Base-by-base conservation (phyloP, 805 yeast species). In the Hanseniaspora singularis region DNA sequence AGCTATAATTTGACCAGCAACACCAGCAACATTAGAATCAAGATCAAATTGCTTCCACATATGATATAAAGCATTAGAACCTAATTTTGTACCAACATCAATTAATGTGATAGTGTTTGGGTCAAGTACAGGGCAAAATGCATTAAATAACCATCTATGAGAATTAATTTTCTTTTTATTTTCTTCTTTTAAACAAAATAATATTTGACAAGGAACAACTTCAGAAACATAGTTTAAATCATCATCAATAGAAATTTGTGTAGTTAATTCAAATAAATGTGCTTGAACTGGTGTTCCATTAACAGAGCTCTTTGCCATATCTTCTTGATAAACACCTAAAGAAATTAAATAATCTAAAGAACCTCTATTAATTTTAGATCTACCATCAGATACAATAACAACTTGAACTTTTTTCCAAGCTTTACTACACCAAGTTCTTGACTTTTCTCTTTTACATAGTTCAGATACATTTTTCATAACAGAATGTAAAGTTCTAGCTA, bases 61-160 rank as follows among this genome's bases (percentile, higher is more conserved):
- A 55, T 89, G 92, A 58, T 92, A 94, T 22, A 89, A 69, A 0
- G 97, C 89, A 45, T 81, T 78, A 39, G 75, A 73, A 53, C 86
- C 87, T n/a, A 97, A 94, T 56, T 81, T 77, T 0, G 99, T 92
- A 52, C 99, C 99, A n/a, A 92, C 98, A 69, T 92, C 99, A 41
- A 92, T 71, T 51, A 92, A 65, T 7, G 86, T 76, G 47, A 89
- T 79, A 14, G 89, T 94, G 55, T 86, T 88, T 12, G 99, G 98
- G 55, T 88, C 84, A 53, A 94, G 67, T 16, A 80, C 73, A 1
- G 96, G 96, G 62, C 96, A 87, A 52, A 92, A 76, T 1, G 95
- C 96, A 58, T 92, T 88, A 64, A 92, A 87, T 47, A 94, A 68
- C 99, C 99, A 92, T 63, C 97, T 77, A 62, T 92, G 99, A 1